Conservation (phyloP, 2,329 filamentous ascomycete genomes). For the Aphanocladium album region DNA sequence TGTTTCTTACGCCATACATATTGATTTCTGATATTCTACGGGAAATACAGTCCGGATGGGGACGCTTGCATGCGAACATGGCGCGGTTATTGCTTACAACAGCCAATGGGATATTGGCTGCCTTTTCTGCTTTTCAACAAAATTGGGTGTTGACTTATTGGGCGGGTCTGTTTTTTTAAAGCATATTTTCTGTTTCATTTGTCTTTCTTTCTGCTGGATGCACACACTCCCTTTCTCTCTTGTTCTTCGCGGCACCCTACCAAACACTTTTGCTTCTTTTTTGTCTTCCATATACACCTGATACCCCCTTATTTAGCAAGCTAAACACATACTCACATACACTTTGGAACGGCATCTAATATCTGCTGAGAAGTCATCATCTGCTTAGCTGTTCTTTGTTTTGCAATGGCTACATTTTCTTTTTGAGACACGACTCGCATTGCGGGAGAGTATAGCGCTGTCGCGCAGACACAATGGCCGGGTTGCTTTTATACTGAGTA, state of each 20-base stretch:
- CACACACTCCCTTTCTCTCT: neutral
- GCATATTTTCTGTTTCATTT: neutral
- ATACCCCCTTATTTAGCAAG: constrained; percentile 7
- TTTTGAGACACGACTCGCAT: neutral
- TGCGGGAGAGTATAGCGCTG: neutral
- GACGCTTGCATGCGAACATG: neutral
- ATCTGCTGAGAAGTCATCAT: neutral
- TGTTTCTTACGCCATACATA: neutral
- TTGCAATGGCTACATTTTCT: neutral
- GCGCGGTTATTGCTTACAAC: neutral
- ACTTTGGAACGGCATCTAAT: neutral
- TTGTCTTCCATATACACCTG: neutral
- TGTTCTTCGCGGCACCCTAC: neutral
- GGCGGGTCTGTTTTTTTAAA: neutral
- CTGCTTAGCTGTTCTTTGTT: neutral
- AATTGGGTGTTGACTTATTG: neutral
- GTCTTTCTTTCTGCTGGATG: neutral
- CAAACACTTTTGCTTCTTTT: neutral
- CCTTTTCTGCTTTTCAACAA: neutral
- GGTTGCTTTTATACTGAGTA: neutral
- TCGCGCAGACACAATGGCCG: neutral
- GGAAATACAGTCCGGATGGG: neutral
- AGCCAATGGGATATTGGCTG: neutral
- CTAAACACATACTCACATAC: neutral
- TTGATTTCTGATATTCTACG: neutral